Conservation (phyloP, 2,329 filamentous ascomycete genomes). For the Colletotrichum destructivum region DNA sequence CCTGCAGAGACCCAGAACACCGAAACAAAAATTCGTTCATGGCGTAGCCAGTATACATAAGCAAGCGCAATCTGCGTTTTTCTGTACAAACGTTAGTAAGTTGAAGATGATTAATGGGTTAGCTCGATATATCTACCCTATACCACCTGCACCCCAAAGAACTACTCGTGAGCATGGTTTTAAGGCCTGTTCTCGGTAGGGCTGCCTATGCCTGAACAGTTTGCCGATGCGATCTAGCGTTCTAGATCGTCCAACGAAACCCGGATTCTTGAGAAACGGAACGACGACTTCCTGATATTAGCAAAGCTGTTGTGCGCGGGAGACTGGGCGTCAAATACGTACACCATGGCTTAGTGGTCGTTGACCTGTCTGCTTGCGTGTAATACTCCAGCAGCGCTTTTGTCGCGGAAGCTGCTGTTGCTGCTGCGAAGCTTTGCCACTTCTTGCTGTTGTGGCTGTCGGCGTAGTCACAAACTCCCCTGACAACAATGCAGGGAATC, state of each 20-base stretch:
- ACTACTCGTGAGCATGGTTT: background rate
- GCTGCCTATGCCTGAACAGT: background rate
- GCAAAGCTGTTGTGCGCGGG: background rate
- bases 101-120: background rate
- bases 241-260: background rate
- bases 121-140: conserved; percentile 2
- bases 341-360: background rate
- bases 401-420: background rate
- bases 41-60: conserved; percentile 47
- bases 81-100: conserved; percentile 38
- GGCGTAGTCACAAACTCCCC: too few relatives aligned
- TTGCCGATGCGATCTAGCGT: background rate
- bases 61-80: conserved; percentile 53
- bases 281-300: background rate
- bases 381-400: background rate
- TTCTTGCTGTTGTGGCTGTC: too few relatives aligned
- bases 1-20: conserved; percentile 54
- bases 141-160: background rate
- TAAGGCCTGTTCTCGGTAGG: accelerated
- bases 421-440: too few relatives aligned
- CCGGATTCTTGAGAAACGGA: background rate
- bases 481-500: too few relatives aligned
- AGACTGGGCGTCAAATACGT: background rate
- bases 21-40: conserved; percentile 44
- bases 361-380: background rate